Evolutionary conservation across 306 rosid species (phyloP), one percentile per base, ranked within the genome.

Genomic region (Dalbergia cochinchinensis): DNA sequence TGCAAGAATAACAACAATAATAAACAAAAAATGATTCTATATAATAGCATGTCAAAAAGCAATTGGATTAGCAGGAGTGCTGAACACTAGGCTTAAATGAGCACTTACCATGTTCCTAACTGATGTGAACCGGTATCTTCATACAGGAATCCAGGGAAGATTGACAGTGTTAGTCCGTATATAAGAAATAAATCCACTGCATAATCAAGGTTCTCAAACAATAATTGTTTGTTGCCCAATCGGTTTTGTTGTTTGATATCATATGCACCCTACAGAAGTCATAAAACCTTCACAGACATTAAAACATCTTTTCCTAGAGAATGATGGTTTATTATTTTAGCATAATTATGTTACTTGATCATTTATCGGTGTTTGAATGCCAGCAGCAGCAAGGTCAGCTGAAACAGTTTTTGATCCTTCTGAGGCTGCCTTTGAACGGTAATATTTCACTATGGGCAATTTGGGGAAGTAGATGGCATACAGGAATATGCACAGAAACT

Each of bases 331-430:
- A 8, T 26, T 12, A 39, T 15, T n/a, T 73, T 62, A 64, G 45
- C 37, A 65, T 19, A 73, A 31, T 57, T 54, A 41, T 55, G 79
- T 33, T 88, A 90, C 94, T 79, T 53, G 86, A 4, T 45, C 50
- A 55, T 75, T 83, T 71, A 1, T 3, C 31, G 31, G 31, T 26
- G 84, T 37, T n/a, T 69, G 80, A 73, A 88, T 69, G 37, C 98
- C 95, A 7, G 83, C 95, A 34, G 93, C 95, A 7, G 97, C 94
- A 50, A 94, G 94, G 79, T 94, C 97, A 39, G 97, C 86, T 11
- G 90, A 76, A 50, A 92, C 98, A 5, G 97, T 94, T 87, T 83
- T 89, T 9, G 96, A 84, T 84, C 96, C 97, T 81, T 94, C 97
- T 0, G 58, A 84, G 59, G 97, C 97, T 41, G 99, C 97, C 78